Evolutionary conservation across 257 asterid genomes (phyloP), one percentile per base, ranked within the genome.

Genomic region (Catharanthus roseus): DNA sequence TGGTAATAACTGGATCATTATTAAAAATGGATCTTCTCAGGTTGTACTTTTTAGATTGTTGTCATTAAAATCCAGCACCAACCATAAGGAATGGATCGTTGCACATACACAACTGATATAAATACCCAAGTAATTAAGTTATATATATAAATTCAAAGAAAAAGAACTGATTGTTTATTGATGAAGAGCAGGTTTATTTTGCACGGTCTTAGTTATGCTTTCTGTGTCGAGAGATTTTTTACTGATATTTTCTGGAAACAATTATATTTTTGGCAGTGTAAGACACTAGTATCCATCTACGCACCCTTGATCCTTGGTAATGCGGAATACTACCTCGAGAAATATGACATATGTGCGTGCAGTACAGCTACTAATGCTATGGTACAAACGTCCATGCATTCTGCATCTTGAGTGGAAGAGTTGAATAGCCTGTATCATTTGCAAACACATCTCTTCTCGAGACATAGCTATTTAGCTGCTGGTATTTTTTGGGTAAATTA

Each of bases 241-340:
- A 33, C 51, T 72, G 39, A 58, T 49, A 53, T 18, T 67, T 49
- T 68, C 11, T 19, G n/a, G 8, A 49, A 49, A 49, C 6, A 49
- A 49, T 4, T 3, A 38, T 58, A 5, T 15, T 58, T 28, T 18
- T 21, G 69, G 82, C 93, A 95, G 99, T 95, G 99, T 56, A 91
- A 95, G 93, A 83, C 77, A 77, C 51, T 95, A 68, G 97, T 91
- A 23, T 87, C 87, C 41, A 93, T 87, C 84, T 95, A 89, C 61
- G 90, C 85, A 2, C 97, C 97, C 21, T 34, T 84, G 69, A 83
- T 93, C 77, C 89, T 93, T 12, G 73, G 82, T 33, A 89, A 91
- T 41, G 91, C 95, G 0, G 91, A 91, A 86, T 81, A 89, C 56
- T 86, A 84, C 86, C 80, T 89, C 76, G 93, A 89, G 82, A 77